These are phyloP conservation scores for Manihot esculenta DNA, from an alignment of 441 rosid species.

Conservation along the genomic window DNA sequence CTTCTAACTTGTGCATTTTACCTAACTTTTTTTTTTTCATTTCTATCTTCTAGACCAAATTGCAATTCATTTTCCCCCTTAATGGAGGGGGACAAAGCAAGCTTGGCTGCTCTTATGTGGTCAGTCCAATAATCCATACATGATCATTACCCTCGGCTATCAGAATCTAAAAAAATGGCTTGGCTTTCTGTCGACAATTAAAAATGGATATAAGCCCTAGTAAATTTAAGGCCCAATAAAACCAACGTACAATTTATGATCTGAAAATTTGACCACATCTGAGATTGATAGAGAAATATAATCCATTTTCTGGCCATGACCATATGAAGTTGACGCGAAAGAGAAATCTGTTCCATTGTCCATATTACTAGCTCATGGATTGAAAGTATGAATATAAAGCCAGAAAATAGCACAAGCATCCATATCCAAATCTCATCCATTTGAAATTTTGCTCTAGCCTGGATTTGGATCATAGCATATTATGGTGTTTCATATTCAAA, in stretches of 20 bases:
- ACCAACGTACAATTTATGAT: too few species aligned
- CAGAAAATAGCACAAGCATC: background rate
- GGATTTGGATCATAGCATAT: slow-evolving; percentile 1
- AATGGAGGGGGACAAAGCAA: background rate
- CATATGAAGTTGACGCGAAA: too few species aligned
- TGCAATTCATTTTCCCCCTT: too few species aligned
- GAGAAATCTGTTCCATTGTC: background rate
- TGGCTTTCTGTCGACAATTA: too few species aligned
- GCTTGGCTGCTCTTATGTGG: background rate
- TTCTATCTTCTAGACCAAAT: background rate
- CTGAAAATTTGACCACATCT: too few species aligned
- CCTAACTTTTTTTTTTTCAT: background rate
- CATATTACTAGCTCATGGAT: background rate
- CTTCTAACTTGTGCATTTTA: background rate
- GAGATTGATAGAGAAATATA: too few species aligned
- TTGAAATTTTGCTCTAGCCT: too few species aligned
- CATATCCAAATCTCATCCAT: background rate
- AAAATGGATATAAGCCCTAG: background rate
- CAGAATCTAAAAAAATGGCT: background rate
- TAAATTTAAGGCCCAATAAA: background rate
- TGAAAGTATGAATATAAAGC: too few species aligned
- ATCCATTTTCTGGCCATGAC: too few species aligned
- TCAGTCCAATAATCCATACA: background rate
- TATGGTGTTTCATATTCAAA: background rate
- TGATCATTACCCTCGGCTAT: too few species aligned